phyloP scores from a whole-genome alignment of 2,329 filamentous ascomycete species.

The Venturia aucupariae region DNA sequence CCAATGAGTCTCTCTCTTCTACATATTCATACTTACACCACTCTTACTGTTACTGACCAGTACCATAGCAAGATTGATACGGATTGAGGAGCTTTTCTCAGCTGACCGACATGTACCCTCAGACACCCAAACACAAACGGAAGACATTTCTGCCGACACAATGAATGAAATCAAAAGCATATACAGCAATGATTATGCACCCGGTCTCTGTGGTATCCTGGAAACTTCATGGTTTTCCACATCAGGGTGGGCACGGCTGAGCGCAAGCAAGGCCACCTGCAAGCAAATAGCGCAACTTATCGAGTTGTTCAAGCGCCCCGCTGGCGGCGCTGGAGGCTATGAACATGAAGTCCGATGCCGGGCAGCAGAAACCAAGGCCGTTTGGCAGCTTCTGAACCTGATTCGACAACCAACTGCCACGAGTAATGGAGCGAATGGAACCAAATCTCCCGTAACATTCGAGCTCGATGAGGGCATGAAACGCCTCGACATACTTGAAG shows the following conservation, averaged over 20 bases:
- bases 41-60: neutral
- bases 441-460: slow-evolving; percentile 40
- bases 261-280: slow-evolving; percentile 49
- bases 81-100: slow-evolving; percentile 62
- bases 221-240: slow-evolving; percentile 75
- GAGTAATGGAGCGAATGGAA: slow-evolving; percentile 34
- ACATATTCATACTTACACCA: neutral
- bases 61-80: slow-evolving; percentile 31
- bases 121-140: neutral
- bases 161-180: slow-evolving; percentile 58
- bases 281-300: slow-evolving; percentile 61
- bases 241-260: slow-evolving; percentile 43
- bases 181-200: slow-evolving; percentile 68
- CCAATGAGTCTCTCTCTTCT: slow-evolving; percentile 4
- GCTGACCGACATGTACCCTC: slow-evolving; percentile 18
- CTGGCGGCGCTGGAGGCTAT: neutral
- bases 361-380: slow-evolving; percentile 41
- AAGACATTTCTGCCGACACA: neutral
- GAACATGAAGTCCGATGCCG: slow-evolving; percentile 18
- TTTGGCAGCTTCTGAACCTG: slow-evolving; percentile 50
- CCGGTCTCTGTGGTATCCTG: slow-evolving; percentile 64
- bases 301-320: slow-evolving; percentile 24
- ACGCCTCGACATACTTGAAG: slow-evolving; percentile 66
- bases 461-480: slow-evolving; percentile 52
- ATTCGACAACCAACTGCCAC: slow-evolving; percentile 31